Percentiles rank a stretch among this genome's conserved stretches.
Conservation (phyloP, 1,139 yeast species). For the Lodderomyces oxycetoniae region DNA sequence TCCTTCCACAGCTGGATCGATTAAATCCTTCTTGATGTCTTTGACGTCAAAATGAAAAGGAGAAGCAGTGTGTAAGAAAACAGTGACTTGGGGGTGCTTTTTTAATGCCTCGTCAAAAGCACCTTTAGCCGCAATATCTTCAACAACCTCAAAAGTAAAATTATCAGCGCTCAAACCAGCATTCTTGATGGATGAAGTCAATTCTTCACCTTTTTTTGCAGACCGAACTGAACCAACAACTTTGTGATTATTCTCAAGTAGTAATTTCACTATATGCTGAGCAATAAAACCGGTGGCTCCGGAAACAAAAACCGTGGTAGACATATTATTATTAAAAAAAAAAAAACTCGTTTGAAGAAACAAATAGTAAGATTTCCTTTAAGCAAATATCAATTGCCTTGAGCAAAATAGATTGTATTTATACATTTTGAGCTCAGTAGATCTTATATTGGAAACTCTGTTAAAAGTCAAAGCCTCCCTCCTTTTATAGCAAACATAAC, state of each 20-base stretch:
- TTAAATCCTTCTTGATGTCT: conserved; percentile 24
- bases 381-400: too few species aligned
- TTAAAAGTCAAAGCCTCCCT: too few species aligned
- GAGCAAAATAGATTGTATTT: too few species aligned
- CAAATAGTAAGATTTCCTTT: too few species aligned
- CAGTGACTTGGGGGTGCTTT: conserved; percentile 24
- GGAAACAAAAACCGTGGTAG: conserved; percentile 36
- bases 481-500: too few species aligned
- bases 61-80: conserved; percentile 30
- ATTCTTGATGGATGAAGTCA: conserved; percentile 14
- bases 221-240: conserved; percentile 30
- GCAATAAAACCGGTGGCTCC: conserved; percentile 61
- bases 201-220: conserved; percentile 22
- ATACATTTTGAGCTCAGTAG: too few species aligned
- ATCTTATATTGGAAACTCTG: too few species aligned
- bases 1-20: conserved; percentile 31
- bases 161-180: conserved; percentile 5
- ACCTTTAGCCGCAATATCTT: conserved; percentile 21
- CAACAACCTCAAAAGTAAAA: conserved; percentile 26
- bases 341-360: too few species aligned
- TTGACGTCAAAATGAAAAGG: conserved; percentile 24
- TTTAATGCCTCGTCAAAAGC: conserved; percentile 31
- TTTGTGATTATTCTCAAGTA: conserved; percentile 20
- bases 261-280: conserved; percentile 28
- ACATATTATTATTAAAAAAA: conserved; percentile 3